Evolutionary conservation across 306 rosid species (phyloP).

Genomic region (Fragaria iinumae): DNA sequence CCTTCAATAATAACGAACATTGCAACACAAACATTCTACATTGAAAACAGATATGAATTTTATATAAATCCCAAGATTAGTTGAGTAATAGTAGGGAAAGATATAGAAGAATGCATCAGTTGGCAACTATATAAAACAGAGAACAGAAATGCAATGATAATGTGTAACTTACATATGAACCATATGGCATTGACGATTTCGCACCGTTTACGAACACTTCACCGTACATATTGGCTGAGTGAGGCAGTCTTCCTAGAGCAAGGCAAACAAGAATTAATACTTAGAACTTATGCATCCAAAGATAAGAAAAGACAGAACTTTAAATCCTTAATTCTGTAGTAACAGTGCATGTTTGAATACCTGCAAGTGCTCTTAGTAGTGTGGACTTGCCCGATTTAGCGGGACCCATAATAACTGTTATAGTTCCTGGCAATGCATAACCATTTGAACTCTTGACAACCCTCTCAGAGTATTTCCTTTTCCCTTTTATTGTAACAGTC

Average conservation of each 20-base stretch:
- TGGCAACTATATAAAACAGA: not conserved
- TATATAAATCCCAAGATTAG: not conserved
- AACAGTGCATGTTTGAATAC: conserved; percentile 38
- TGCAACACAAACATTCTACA: not conserved
- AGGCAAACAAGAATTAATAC: conserved; percentile 13
- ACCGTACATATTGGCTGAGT: conserved; percentile 80
- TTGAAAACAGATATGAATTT: not conserved
- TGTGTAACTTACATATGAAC: conserved; percentile 77
- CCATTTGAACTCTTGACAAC: conserved; percentile 95
- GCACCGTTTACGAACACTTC: conserved; percentile 88
- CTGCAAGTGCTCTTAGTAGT: conserved; percentile 83
- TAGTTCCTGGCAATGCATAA: conserved; percentile 93
- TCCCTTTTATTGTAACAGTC: conserved; percentile 87
- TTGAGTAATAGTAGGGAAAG: not conserved
- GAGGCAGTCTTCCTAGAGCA: conserved; percentile 73
- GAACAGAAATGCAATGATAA: not conserved
- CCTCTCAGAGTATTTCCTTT: conserved; percentile 90
- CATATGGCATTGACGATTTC: conserved; percentile 68
- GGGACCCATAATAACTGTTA: conserved; percentile 98
- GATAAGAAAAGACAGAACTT: conserved; percentile 10
- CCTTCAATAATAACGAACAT: not conserved
- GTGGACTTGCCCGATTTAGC: conserved; percentile 95
- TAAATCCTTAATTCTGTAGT: conserved; percentile 27
- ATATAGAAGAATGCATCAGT: not conserved
- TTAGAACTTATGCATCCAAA: conserved; percentile 31